phyloP scores from a whole-genome alignment of 495 filamentous ascomycete genomes.

The Paragyromitra xinjiangensis region DNA sequence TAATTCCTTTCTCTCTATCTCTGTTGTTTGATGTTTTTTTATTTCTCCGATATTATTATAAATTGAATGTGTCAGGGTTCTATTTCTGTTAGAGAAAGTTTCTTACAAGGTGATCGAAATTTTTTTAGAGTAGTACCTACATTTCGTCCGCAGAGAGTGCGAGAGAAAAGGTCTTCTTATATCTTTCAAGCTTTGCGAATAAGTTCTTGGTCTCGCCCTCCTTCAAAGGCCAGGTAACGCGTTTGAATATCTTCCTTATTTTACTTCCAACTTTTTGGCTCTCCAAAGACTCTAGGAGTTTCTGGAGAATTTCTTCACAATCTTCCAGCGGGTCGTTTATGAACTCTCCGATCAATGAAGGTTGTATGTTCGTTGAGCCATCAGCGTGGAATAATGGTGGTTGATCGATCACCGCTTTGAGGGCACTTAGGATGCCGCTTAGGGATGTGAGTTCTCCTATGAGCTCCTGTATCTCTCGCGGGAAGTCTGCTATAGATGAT shows the following conservation, averaged over 20 bases:
- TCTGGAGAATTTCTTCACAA: background rate
- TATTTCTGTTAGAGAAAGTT: background rate
- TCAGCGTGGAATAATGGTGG: too few species aligned
- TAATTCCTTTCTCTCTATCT: background rate
- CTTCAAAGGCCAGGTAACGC: slow-evolving; percentile 53
- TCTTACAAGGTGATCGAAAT: too few species aligned
- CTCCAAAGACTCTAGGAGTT: background rate
- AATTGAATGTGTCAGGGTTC: background rate
- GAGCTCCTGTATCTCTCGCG: slow-evolving; percentile 2
- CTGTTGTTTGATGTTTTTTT: background rate
- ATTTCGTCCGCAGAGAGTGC: slow-evolving; percentile 39
- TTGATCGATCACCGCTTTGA: background rate
- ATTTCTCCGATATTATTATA: background rate
- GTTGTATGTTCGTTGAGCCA: background rate
- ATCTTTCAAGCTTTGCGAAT: slow-evolving; percentile 37
- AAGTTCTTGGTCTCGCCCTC: slow-evolving; percentile 52
- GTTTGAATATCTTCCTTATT: slow-evolving; percentile 33
- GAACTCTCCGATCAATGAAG: background rate
- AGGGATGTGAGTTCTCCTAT: slow-evolving; percentile 6
- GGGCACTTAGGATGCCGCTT: background rate
- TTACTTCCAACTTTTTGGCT: slow-evolving; percentile 12
- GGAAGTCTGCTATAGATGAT: background rate
- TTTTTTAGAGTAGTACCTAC: slow-evolving; percentile 22
- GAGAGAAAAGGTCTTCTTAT: slow-evolving; percentile 28
- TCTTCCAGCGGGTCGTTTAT: background rate